Evolutionary conservation across 1,139 yeast genomes (phyloP).

Genomic region (Suhomyces guaymorum): DNA sequence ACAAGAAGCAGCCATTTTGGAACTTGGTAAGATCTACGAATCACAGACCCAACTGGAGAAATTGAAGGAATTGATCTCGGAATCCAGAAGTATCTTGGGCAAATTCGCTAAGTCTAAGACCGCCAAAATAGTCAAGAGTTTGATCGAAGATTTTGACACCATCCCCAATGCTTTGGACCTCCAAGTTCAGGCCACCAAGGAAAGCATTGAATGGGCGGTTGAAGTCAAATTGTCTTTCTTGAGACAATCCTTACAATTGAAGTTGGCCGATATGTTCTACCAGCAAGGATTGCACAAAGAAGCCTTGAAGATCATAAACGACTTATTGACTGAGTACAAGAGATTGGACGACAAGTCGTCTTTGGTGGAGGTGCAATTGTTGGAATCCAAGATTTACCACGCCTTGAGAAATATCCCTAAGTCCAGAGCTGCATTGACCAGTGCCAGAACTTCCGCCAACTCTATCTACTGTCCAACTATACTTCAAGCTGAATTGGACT

Average conservation of each 20-base stretch:
- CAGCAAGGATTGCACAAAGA: slow-evolving; percentile 65
- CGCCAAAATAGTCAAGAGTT: slow-evolving; percentile 76
- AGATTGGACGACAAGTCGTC: slow-evolving; percentile 94
- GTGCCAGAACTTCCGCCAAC: slow-evolving; percentile 96
- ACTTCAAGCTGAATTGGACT: slow-evolving; percentile 90
- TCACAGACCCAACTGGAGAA: slow-evolving; percentile 45
- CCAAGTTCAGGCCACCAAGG: slow-evolving; percentile 74
- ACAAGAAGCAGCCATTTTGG: slow-evolving; percentile 65
- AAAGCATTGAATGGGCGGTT: slow-evolving; percentile 86
- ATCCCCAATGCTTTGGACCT: slow-evolving; percentile 68
- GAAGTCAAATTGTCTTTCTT: slow-evolving; percentile 82
- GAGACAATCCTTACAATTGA: slow-evolving; percentile 83
- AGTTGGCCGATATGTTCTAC: slow-evolving; percentile 75
- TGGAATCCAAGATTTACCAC: slow-evolving; percentile 89
- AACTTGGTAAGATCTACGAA: slow-evolving; percentile 62
- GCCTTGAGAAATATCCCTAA: slow-evolving; percentile 92
- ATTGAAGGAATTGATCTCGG: slow-evolving; percentile 62
- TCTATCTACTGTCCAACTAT: slow-evolving; percentile 94
- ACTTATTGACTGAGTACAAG: slow-evolving; percentile 80
- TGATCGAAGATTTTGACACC: slow-evolving; percentile 76
- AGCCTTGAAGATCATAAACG: slow-evolving; percentile 70
- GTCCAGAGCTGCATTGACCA: slow-evolving; percentile 87
- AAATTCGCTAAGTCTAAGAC: slow-evolving; percentile 91
- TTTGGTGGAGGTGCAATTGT: slow-evolving; percentile 89
- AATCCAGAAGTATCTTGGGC: slow-evolving; percentile 68